Evolutionary conservation across 2,329 filamentous ascomycete species (phyloP).

Genomic region (Cladosporium sp.): DNA sequence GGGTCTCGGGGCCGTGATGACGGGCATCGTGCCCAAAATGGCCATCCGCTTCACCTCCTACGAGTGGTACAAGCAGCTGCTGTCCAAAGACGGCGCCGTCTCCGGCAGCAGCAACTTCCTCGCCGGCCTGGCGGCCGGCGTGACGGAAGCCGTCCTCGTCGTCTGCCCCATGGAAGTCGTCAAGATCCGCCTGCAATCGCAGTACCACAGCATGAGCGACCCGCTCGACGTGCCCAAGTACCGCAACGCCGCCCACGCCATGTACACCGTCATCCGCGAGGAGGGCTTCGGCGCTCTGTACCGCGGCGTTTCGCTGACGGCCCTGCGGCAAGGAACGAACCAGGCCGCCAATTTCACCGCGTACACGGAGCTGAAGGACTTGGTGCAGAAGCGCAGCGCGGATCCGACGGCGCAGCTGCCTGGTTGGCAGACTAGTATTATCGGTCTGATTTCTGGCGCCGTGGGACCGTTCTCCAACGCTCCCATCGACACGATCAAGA

Average conservation of each 20-base stretch:
- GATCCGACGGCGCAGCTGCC: slow-evolving; percentile 66
- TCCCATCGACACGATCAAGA: slow-evolving; percentile 99
- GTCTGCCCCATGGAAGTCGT: slow-evolving; percentile 99
- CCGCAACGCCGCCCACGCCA: slow-evolving; percentile 78
- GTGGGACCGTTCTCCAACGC: slow-evolving; percentile 96
- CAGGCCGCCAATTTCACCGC: slow-evolving; percentile 99
- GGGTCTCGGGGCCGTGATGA: slow-evolving; percentile 92
- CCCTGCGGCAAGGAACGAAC: slow-evolving; percentile 89
- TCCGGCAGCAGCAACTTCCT: slow-evolving; percentile 68
- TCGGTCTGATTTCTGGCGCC: slow-evolving; percentile 85
- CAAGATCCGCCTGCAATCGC: slow-evolving; percentile 96
- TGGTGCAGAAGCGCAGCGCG: slow-evolving; percentile 67
- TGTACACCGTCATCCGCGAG: slow-evolving; percentile 86
- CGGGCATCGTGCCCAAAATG: slow-evolving; percentile 98
- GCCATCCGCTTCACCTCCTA: slow-evolving; percentile 98
- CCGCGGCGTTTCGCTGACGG: slow-evolving; percentile 88
- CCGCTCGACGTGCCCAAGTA: slow-evolving; percentile 96
- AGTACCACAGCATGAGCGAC: slow-evolving; percentile 97
- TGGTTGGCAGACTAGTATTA: slow-evolving; percentile 82
- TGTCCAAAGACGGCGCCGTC: slow-evolving; percentile 65
- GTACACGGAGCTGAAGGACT: slow-evolving; percentile 86
- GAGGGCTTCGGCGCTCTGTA: slow-evolving; percentile 86
- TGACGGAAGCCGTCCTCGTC: slow-evolving; percentile 93
- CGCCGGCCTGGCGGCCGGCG: slow-evolving; percentile 83
- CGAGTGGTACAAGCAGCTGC: slow-evolving; percentile 83